phyloP scores from a whole-genome alignment of 1,284 basidiomycete genomes.

The Ustilago xerochloae region DNA sequence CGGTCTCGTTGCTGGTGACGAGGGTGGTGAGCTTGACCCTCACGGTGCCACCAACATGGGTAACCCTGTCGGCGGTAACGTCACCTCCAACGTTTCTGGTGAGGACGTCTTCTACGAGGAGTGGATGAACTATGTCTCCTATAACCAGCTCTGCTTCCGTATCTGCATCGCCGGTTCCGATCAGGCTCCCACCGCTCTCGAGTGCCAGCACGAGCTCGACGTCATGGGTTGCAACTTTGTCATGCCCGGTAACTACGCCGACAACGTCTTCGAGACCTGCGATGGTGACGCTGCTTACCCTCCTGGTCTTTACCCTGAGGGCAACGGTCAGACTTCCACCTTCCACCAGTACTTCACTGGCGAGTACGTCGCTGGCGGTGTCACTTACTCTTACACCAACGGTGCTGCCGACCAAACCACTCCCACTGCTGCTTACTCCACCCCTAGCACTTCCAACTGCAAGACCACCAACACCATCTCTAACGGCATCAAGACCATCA shows the following conservation, averaged over 20 bases:
- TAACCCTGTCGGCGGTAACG: constrained; percentile 72
- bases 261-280: constrained; percentile 62
- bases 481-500: constrained; percentile 53
- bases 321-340: constrained; percentile 56
- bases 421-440: constrained; percentile 58
- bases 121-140: constrained; percentile 70
- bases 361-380: constrained; percentile 48
- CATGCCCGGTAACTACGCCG: constrained; percentile 65
- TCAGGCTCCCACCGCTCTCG: constrained; percentile 43
- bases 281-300: constrained; percentile 66
- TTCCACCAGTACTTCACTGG: constrained; percentile 63
- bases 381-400: constrained; percentile 56
- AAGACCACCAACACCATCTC: constrained; percentile 39
- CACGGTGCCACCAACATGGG: constrained; percentile 68
- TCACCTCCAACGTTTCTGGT: constrained; percentile 71
- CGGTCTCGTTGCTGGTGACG: constrained; percentile 47
- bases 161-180: constrained; percentile 62
- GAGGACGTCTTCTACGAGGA: constrained; percentile 71
- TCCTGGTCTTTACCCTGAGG: constrained; percentile 55
- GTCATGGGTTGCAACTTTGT: constrained; percentile 68
- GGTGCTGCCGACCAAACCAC: constrained; percentile 54
- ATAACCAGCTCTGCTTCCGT: constrained; percentile 64
- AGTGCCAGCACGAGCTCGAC: constrained; percentile 65
- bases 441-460: constrained; percentile 59
- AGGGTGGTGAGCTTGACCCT: constrained; percentile 66